These are phyloP conservation scores for Proliferodiscus dingleyae DNA, from an alignment of 2,329 filamentous ascomycete genomes.

Conservation along the genomic window DNA sequence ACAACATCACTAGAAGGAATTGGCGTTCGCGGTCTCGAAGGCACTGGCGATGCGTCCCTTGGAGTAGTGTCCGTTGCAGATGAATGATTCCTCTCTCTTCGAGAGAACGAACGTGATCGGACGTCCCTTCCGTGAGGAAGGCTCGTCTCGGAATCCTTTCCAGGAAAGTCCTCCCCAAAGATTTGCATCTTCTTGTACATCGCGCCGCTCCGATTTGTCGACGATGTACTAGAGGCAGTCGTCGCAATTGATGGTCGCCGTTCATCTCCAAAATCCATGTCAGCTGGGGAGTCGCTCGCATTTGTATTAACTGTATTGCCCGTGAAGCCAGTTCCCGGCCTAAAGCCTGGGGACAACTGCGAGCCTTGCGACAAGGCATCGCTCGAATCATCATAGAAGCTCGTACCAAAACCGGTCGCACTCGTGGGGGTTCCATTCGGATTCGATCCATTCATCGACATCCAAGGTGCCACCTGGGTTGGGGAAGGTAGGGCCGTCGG, in stretches of 20 bases:
- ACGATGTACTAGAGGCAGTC: conserved; percentile 79
- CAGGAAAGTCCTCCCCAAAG: conserved; percentile 84
- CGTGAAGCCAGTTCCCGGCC: conserved; percentile 42
- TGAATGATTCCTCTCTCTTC: conserved; percentile 77
- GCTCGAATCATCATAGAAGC: conserved; percentile 69
- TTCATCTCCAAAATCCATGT: conserved; percentile 61
- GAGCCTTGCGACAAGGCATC: conserved; percentile 63
- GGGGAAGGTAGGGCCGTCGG: conserved; percentile 49
- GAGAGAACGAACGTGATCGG: conserved; percentile 57
- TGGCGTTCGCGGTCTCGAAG: conserved; percentile 77
- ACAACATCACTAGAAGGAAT: conserved; percentile 88
- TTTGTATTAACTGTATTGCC: conserved; percentile 47
- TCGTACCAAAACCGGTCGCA: conserved; percentile 41
- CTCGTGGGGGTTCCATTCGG: conserved; percentile 27
- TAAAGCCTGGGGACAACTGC: conserved; percentile 68
- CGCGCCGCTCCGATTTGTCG: conserved; percentile 69
- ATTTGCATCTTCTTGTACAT: conserved; percentile 78
- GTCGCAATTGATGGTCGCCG: conserved; percentile 85
- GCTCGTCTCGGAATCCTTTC: conserved; percentile 68
- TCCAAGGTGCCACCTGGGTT: conserved; percentile 50
- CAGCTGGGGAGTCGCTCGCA: conserved; percentile 55
- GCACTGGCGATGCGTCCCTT: conserved; percentile 68
- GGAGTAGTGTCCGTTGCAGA: conserved; percentile 59
- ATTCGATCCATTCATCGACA: conserved; percentile 35
- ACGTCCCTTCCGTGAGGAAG: conserved; percentile 54